Percentiles rank a stretch among this genome's conserved stretches.
Conservation (phyloP, 768 basidiomycete species). For the Tulasnella sp. region DNA sequence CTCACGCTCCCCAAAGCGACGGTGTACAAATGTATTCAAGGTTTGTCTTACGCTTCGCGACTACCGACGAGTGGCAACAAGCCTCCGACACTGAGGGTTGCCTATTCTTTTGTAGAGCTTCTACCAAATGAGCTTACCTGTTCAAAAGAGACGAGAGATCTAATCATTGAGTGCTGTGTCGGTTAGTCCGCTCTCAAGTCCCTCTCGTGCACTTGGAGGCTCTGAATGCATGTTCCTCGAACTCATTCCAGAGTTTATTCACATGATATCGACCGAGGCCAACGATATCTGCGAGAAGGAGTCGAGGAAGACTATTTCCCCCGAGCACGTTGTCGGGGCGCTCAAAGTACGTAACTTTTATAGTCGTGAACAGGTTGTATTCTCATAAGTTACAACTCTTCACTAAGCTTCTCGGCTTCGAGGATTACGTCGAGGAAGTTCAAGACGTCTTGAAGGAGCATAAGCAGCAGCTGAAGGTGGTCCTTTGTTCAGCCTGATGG, state of each 20-base stretch:
- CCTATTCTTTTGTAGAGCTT: constrained; percentile 46
- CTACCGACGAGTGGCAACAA: neutral
- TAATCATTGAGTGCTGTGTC: constrained; percentile 98
- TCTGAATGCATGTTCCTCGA: neutral
- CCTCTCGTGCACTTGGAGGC: neutral
- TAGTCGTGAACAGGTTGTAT: neutral
- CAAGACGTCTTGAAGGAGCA: constrained; percentile 91
- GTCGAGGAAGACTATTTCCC: constrained; percentile 97
- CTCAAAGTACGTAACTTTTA: constrained; percentile 50
- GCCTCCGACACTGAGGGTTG: neutral
- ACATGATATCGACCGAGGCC: constrained; percentile 92
- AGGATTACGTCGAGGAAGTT: constrained; percentile 79
- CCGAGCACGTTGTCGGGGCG: constrained; percentile 90
- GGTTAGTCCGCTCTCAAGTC: constrained; percentile 41
- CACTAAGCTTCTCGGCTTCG: constrained; percentile 77
- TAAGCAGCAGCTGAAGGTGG: constrained; percentile 88
- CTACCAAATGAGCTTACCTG: constrained; percentile 80
- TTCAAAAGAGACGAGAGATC: constrained; percentile 91
- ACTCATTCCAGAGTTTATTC: constrained; percentile 77
- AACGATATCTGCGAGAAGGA: constrained; percentile 98
- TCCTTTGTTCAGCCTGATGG: constrained; percentile 17
- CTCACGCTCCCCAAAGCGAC: constrained; percentile 94
- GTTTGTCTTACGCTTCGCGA: constrained; percentile 37
- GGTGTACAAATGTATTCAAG: constrained; percentile 91
- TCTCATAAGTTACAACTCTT: neutral